Evolutionary conservation across 257 asterid species (phyloP), one percentile per base, ranked within the genome.

Genomic region (Plantago ovata): DNA sequence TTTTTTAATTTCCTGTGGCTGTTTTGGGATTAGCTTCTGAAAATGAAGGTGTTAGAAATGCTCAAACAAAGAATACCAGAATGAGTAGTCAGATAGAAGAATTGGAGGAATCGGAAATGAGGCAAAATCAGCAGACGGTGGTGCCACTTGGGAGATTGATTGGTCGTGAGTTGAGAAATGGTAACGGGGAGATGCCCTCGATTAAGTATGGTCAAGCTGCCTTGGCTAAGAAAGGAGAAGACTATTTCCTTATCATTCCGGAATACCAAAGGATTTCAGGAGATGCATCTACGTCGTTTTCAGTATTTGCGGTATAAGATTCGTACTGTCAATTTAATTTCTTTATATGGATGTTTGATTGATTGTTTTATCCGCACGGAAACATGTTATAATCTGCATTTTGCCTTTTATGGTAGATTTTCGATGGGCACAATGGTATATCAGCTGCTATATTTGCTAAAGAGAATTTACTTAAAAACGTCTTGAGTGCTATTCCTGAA

Each of bases 361-460:
- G 2, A 16, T 39, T 19, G 19, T 57, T 19, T 40, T 36, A 28
- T 3, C 4, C 6, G 3, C 36, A 28, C 36, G 36, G 36, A 3
- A 3, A 28, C 22, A 10, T 55, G 40, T 13, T 44, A 67, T 60
- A 66, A 22, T 40, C 53, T 68, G 56, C 38, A 53, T 44, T 56
- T 58, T 51, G 57, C 69, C 51, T 42, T 13, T 23, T 53, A 16
- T 64, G 59, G 49, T 72, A 87, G 96, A 82, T 92, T 56, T 92
- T 92, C 73, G 98, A 92, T 77, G 98, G 98, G 56, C 98, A 92
- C 65, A 88, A 92, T 64, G 98, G 98, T 61, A 80, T 77, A 75
- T 85, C 98, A n/a, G 98, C 98, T 61, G 98, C 98, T 58, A 88
- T 92, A 64, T 92, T 80, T 66, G 75, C 98, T 1, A 92, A 88